These are phyloP conservation scores for Kalanchoe fedtschenkoi DNA, from an alignment of 164 flowering plant species.

Conservation along the genomic window DNA sequence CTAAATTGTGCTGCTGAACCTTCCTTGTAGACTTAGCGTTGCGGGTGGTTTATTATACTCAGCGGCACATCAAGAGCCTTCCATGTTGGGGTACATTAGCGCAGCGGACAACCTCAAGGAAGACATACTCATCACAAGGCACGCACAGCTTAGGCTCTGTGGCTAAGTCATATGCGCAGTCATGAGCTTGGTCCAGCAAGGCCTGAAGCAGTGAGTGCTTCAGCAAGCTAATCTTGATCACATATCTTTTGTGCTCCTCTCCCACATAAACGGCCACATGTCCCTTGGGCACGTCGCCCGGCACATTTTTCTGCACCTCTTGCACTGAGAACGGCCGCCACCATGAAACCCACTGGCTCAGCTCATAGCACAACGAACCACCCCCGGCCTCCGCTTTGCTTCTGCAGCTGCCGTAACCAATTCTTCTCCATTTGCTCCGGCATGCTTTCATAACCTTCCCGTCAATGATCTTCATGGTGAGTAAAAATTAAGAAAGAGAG, in stretches of 20 bases:
- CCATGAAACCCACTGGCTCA: constrained; percentile 38
- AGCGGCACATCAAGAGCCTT: not conserved
- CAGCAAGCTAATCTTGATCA: constrained; percentile 54
- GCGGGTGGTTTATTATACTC: not conserved
- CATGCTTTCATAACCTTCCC: constrained; percentile 30
- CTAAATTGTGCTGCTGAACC: no score
- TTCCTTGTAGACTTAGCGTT: no score
- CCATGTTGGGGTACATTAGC: not conserved
- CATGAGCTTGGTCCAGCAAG: constrained; percentile 68
- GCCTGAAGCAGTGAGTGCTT: constrained; percentile 66
- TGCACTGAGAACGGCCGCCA: constrained; percentile 10
- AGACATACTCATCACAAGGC: constrained; percentile 64
- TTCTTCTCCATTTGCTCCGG: constrained; percentile 42
- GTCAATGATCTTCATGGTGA: constrained; percentile 18
- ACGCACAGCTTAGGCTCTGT: constrained; percentile 56
- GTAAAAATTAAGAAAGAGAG: not conserved
- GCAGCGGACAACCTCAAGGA: constrained; percentile 41
- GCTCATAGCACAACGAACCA: constrained; percentile 15
- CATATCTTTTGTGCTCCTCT: constrained; percentile 46
- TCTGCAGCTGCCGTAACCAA: constrained; percentile 22
- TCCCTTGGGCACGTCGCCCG: constrained; percentile 81
- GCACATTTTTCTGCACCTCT: constrained; percentile 28
- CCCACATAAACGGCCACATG: constrained; percentile 87
- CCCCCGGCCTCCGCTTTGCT: not conserved
- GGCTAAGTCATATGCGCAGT: constrained; percentile 46